Evolutionary conservation across 2,329 filamentous ascomycete genomes (phyloP), one percentile per base, ranked within the genome.

Genomic region (Emmonsia crescens): DNA sequence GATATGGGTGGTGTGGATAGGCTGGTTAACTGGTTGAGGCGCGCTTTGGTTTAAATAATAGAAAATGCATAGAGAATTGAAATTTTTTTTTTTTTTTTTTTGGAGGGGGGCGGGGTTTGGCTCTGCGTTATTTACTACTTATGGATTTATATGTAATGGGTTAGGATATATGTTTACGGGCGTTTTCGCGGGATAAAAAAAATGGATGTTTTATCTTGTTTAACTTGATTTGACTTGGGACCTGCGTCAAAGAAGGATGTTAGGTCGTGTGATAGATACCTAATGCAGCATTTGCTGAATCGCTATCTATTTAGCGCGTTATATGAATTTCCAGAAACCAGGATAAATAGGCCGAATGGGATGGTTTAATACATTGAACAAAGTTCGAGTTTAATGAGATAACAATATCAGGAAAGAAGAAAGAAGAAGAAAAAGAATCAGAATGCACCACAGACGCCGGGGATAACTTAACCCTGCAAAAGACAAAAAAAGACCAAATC

Each of bases 1-100:
- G 86, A 96, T 73, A 97, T 97, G 94, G 89, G 91, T 60, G 86
- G 85, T 8, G 85, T 96, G 48, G 90, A 96, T 74, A 78, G 75
- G 36, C 77, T 96, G 57, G 90, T 96, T 72, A 79, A 83, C 59
- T 83, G 79, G 40, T 76, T 96, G 63, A 84, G 83, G 56, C 54
- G 27, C 49, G 29, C n/a, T 31, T 10, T 5, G 40, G 33, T 4
- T 5, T 21, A 24, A 48, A 9, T 2, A 6, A 3, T 29, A n/a
- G 8, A 29, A 31, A 51, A 31, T 24, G 14, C 12, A 46, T 46
- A 6, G 0, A 8, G n/a, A 9, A 10, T 46, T 19, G 21, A n/a
- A n/a, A n/a, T 9, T 12, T 44, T n/a, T 24, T 21, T 24, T 46
- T 24, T 12, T 21, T 46, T 10, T 46, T 16, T 42, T 42, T n/a